phyloP scores from a whole-genome alignment of 2,329 filamentous ascomycete species.

The Fusarium neocosmosporiellum region DNA sequence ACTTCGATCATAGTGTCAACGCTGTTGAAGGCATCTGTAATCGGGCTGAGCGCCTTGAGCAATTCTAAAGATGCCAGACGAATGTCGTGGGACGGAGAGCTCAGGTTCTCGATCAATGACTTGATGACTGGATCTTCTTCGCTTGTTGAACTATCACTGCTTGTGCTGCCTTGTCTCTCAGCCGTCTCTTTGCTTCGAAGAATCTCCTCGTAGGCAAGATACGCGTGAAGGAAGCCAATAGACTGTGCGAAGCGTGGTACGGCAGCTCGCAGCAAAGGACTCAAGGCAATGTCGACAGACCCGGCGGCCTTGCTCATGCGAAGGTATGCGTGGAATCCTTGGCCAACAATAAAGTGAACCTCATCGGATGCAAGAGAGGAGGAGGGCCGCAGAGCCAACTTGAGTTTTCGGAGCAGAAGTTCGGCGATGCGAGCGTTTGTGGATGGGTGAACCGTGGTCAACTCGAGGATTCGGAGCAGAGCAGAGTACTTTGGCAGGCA shows the following conservation, averaged over 20 bases:
- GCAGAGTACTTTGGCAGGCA: slow-evolving; percentile 76
- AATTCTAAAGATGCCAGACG: slow-evolving; percentile 79
- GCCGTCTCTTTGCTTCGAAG: slow-evolving; percentile 27
- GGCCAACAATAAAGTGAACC: slow-evolving; percentile 78
- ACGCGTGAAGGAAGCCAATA: slow-evolving; percentile 73
- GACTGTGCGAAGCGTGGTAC: slow-evolving; percentile 74
- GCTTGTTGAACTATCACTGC: slow-evolving; percentile 55
- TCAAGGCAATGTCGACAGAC: slow-evolving; percentile 69
- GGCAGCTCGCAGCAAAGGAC: slow-evolving; percentile 72
- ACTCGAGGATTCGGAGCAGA: slow-evolving; percentile 71
- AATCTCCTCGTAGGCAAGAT: slow-evolving; percentile 65
- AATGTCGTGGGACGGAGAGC: slow-evolving; percentile 78
- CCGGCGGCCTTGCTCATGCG: slow-evolving; percentile 71
- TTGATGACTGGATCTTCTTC: slow-evolving; percentile 71
- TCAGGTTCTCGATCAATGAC: slow-evolving; percentile 78
- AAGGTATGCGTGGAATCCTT: slow-evolving; percentile 79
- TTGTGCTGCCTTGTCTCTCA: slow-evolving; percentile 45
- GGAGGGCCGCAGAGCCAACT: slow-evolving; percentile 71
- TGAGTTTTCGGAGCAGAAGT: slow-evolving; percentile 73
- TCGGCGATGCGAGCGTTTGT: slow-evolving; percentile 74
- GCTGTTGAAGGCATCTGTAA: slow-evolving; percentile 39
- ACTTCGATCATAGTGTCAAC: slow-evolving; percentile 75
- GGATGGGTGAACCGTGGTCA: slow-evolving; percentile 72
- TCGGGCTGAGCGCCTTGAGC: slow-evolving; percentile 66
- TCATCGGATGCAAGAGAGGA: slow-evolving; percentile 69